These are phyloP conservation scores for Castanea sativa DNA, from an alignment of 306 rosid species.

Conservation along the genomic window DNA sequence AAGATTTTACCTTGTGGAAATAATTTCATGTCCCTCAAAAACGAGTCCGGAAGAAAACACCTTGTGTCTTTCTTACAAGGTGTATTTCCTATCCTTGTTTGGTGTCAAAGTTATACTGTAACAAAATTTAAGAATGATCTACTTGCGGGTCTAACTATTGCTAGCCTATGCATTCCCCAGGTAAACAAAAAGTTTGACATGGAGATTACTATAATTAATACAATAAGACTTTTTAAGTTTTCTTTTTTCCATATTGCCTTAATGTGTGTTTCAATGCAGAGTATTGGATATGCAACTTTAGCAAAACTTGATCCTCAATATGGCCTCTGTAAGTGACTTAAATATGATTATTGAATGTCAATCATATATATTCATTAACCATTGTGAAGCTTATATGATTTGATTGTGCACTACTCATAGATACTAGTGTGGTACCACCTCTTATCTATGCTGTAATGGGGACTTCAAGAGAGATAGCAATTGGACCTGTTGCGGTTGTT, in stretches of 20 bases:
- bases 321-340: constrained; percentile 73
- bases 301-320: constrained; percentile 85
- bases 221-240: background rate
- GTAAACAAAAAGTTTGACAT: constrained; percentile 15
- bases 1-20: constrained; percentile 7
- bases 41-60: constrained; percentile 24
- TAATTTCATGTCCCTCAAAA: constrained; percentile 28
- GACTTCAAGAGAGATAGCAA: constrained; percentile 74
- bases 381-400: background rate
- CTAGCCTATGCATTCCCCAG: constrained; percentile 81
- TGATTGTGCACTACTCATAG: constrained; percentile 25
- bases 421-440: constrained; percentile 91
- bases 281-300: constrained; percentile 87
- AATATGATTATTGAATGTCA: background rate
- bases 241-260: background rate
- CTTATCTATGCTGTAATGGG: constrained; percentile 89
- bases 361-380: background rate
- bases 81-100: constrained; percentile 48
- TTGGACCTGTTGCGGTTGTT: constrained; percentile 91
- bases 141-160: constrained; percentile 68
- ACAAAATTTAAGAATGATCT: constrained; percentile 47
- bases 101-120: constrained; percentile 39
- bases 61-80: constrained; percentile 13
- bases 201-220: background rate
- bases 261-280: constrained; percentile 41